Evolutionary conservation across 164 flowering plant species (phyloP).

Genomic region (Macadamia integrifolia): DNA sequence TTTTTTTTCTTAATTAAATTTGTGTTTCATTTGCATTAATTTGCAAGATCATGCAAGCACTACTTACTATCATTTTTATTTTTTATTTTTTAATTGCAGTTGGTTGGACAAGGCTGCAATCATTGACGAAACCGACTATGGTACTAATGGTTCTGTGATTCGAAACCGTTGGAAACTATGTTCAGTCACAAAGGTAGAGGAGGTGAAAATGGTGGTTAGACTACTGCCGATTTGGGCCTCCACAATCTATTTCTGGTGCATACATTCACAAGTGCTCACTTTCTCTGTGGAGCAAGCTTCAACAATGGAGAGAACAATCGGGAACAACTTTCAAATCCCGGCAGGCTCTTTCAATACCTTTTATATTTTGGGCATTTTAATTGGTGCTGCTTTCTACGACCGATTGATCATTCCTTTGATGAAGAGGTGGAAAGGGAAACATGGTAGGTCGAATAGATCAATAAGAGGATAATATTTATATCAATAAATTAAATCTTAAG

Average conservation of each 20-base stretch:
- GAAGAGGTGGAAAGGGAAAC: constrained; percentile 26
- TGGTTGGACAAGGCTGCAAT: constrained; percentile 32
- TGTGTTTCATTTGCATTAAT: too few species aligned
- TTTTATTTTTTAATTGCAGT: constrained; percentile 8
- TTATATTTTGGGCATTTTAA: constrained; percentile 25
- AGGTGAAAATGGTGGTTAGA: constrained; percentile 27
- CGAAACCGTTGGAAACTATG: constrained; percentile 20
- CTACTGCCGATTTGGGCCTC: constrained; percentile 34
- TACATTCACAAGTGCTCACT: constrained; percentile 35
- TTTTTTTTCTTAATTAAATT: too few species aligned
- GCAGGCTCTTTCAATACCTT: constrained; percentile 30
- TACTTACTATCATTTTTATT: background rate
- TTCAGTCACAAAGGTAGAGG: constrained; percentile 29
- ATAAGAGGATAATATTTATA: too few species aligned
- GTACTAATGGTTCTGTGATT: background rate
- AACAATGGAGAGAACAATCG: constrained; percentile 30
- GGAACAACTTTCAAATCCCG: constrained; percentile 32
- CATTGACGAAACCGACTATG: background rate
- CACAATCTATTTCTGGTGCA: constrained; percentile 35
- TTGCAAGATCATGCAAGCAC: too few species aligned
- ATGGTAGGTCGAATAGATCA: constrained; percentile 9
- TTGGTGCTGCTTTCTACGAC: constrained; percentile 25
- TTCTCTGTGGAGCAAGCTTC: constrained; percentile 40
- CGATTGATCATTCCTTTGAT: constrained; percentile 25
- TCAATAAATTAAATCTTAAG: too few species aligned